Conservation (phyloP, 2,329 filamentous ascomycete species). For the Thermoascus crustaceus region DNA sequence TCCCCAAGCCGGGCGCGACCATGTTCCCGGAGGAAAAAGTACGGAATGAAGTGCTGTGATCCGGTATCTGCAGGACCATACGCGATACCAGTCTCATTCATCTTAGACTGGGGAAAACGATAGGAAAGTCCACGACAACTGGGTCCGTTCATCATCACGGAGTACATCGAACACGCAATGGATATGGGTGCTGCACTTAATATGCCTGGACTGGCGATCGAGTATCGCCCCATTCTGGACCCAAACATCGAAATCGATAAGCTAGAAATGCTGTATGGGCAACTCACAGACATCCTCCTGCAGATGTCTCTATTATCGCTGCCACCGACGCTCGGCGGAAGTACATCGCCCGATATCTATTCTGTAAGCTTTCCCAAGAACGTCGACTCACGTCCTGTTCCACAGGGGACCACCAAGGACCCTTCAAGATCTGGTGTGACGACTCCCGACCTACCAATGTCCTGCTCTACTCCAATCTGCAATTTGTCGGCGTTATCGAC, state of each 20-base stretch:
- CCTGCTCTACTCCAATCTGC: neutral
- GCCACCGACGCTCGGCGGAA: constrained; percentile 4
- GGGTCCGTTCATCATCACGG: constrained; percentile 22
- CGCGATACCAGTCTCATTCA: constrained; percentile 11
- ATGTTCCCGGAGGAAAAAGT: constrained; percentile 28
- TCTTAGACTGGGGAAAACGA: constrained; percentile 6
- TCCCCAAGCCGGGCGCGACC: constrained; percentile 11
- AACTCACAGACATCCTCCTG: constrained; percentile 31
- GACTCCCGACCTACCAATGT: neutral
- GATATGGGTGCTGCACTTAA: constrained; percentile 16
- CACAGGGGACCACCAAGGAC: neutral
- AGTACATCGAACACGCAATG: constrained; percentile 12
- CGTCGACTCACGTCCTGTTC: neutral
- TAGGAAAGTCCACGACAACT: constrained; percentile 9
- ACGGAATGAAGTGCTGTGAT: constrained; percentile 18
- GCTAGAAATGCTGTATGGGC: constrained; percentile 25
- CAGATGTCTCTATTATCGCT: constrained; percentile 26
- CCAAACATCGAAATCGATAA: constrained; percentile 23
- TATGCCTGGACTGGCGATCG: constrained; percentile 11
- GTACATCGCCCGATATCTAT: neutral
- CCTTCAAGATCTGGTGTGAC: neutral
- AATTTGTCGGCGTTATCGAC: constrained; percentile 11
- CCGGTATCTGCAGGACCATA: constrained; percentile 11
- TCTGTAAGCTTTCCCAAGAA: neutral
- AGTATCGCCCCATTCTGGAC: constrained; percentile 23